Evolutionary conservation across 768 basidiomycete species (phyloP).

Genomic region (Kwoniella pini): DNA sequence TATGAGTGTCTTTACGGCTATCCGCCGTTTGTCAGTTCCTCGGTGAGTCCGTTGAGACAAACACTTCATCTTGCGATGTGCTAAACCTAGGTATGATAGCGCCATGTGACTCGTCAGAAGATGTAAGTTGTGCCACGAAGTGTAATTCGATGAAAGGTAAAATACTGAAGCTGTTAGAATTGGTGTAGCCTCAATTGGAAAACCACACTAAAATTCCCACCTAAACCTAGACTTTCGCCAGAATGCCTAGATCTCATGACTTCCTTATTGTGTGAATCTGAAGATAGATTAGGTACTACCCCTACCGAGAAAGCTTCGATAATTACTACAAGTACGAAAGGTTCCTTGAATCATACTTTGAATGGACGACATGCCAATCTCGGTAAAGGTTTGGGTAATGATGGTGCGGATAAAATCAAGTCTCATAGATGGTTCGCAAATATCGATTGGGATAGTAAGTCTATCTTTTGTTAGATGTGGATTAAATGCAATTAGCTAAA

Average conservation of each 20-base stretch:
- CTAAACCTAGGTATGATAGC: slow-evolving; percentile 50
- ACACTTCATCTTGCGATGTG: neutral
- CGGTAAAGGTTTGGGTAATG: slow-evolving; percentile 52
- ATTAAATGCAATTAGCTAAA: neutral
- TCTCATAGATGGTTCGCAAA: slow-evolving; percentile 87
- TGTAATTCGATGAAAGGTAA: no score
- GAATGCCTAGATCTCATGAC: slow-evolving; percentile 86
- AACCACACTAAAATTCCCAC: slow-evolving; percentile 80
- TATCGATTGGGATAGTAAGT: slow-evolving; percentile 74
- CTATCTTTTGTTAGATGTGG: neutral
- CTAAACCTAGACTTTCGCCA: slow-evolving; percentile 76
- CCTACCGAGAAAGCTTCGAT: slow-evolving; percentile 51
- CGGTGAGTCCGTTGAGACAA: slow-evolving; percentile 60
- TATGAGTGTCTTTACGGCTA: slow-evolving; percentile 94
- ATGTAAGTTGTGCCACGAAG: no score
- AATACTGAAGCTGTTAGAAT: no score
- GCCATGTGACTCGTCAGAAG: slow-evolving; percentile 93
- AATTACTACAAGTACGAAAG: slow-evolving; percentile 45
- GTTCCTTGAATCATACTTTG: neutral
- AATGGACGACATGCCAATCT: slow-evolving; percentile 3
- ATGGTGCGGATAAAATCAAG: slow-evolving; percentile 91
- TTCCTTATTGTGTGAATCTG: slow-evolving; percentile 88
- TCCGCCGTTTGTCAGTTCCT: slow-evolving; percentile 93
- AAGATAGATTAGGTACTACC: slow-evolving; percentile 69
- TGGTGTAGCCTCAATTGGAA: slow-evolving; percentile 74